Percentiles rank a stretch among this genome's conserved stretches.
Conservation (phyloP, 2,329 filamentous ascomycete genomes). For the Tolypocladium inflatum region DNA sequence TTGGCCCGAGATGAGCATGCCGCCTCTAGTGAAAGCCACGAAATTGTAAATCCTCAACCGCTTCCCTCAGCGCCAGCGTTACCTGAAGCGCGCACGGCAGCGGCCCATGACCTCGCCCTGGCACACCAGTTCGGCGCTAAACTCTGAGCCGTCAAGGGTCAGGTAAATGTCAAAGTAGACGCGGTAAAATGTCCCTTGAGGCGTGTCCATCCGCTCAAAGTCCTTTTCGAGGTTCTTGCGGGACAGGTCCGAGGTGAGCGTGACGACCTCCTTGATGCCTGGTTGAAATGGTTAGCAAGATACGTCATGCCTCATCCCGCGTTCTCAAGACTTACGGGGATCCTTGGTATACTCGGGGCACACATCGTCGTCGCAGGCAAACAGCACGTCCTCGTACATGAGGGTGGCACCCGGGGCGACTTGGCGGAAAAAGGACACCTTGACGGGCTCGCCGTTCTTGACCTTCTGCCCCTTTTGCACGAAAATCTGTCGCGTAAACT, state of each 20-base stretch:
- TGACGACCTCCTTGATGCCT: conserved; percentile 99
- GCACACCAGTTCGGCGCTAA: conserved; percentile 97
- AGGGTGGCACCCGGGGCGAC: conserved; percentile 93
- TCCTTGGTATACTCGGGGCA: conserved; percentile 99
- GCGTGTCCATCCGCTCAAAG: conserved; percentile 98
- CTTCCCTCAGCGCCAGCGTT: conserved; percentile 10
- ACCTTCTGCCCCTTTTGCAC: conserved; percentile 98
- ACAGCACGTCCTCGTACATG: conserved; percentile 98
- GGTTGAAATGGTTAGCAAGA: conserved; percentile 15
- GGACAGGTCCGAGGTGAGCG: conserved; percentile 90
- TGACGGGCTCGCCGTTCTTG: conserved; percentile 98
- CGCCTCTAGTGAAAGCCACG: conserved; percentile 1
- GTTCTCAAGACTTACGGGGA: conserved; percentile 64
- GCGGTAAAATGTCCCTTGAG: conserved; percentile 91
- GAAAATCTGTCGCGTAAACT: conserved; percentile 96
- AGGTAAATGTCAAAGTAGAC: conserved; percentile 76
- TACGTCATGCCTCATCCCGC: background rate
- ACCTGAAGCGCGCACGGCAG: conserved; percentile 82
- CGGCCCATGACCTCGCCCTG: conserved; percentile 98
- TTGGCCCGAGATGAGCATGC: background rate
- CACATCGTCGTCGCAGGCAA: conserved; percentile 95
- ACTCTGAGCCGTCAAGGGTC: conserved; percentile 92
- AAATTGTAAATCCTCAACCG: background rate
- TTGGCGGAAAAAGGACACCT: conserved; percentile 97
- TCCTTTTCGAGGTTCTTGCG: conserved; percentile 99